A percentile compares a stretch with the other conserved stretches of the same genome.
phyloP scores from a whole-genome alignment of 1,284 basidiomycete genomes.

The Cutaneotrichosporon sp. region DNA sequence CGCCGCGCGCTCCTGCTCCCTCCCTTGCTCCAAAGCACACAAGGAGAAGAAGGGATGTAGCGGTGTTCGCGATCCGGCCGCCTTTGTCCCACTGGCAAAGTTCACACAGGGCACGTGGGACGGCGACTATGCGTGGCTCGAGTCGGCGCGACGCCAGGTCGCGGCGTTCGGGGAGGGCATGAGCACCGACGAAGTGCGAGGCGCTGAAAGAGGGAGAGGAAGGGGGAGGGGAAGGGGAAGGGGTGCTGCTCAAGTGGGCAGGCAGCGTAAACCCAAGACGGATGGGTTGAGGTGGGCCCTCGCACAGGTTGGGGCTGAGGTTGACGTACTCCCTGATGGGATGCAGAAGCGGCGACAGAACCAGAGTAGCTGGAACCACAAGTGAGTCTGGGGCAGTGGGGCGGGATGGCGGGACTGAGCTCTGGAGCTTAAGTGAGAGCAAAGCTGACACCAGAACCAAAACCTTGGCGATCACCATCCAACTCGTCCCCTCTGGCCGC shows the following conservation, averaged over 20 bases:
- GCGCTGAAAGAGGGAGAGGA: conserved; percentile 40
- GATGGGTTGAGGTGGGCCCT: conserved; percentile 66
- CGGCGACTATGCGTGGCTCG: conserved; percentile 79
- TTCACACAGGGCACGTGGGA: conserved; percentile 79
- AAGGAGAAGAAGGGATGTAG: conserved; percentile 66
- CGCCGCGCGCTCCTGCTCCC: conserved; percentile 66
- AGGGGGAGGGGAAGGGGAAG: conserved; percentile 53
- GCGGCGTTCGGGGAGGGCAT: conserved; percentile 71
- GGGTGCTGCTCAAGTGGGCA: not conserved
- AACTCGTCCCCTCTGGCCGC: conserved; percentile 64
- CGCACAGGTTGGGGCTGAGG: conserved; percentile 61
- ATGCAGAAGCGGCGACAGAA: conserved; percentile 75
- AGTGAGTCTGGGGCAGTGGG: conserved; percentile 58
- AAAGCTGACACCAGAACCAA: conserved; percentile 32
- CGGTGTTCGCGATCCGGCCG: conserved; percentile 69
- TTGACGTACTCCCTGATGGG: conserved; percentile 73
- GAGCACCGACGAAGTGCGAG: conserved; percentile 38
- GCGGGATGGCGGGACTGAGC: too few relatives aligned
- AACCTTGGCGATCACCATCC: conserved; percentile 68
- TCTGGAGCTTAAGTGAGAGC: not conserved
- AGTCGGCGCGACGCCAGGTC: conserved; percentile 70
- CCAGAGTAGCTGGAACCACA: conserved; percentile 75
- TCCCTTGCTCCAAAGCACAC: conserved; percentile 68
- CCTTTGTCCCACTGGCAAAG: conserved; percentile 72
- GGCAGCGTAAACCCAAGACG: conserved; percentile 55